phyloP scores from a whole-genome alignment of 306 rosid genomes.

The Mimosa pudica region DNA sequence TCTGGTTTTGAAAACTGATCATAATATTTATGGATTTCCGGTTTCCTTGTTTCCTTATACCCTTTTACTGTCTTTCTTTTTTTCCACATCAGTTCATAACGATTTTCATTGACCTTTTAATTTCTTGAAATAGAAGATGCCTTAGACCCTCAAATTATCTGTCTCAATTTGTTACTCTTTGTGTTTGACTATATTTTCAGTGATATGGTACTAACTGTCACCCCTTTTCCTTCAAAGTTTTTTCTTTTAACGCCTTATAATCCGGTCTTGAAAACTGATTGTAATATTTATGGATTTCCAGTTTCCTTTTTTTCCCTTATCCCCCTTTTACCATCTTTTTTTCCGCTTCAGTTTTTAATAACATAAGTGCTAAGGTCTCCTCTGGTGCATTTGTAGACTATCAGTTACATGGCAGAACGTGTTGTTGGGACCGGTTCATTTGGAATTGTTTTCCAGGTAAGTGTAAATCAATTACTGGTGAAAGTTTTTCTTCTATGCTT shows the following conservation, averaged over 20 bases:
- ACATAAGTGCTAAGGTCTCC: constrained; percentile 21
- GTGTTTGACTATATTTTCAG: not conserved
- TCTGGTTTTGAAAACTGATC: constrained; percentile 22
- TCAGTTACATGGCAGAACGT: constrained; percentile 96
- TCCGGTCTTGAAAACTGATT: constrained; percentile 21
- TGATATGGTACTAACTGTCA: not conserved
- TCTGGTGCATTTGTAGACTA: constrained; percentile 57
- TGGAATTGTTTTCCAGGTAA: constrained; percentile 89
- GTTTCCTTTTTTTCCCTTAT: not conserved
- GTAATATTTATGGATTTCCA: constrained; percentile 6
- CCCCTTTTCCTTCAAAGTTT: not conserved
- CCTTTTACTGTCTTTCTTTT: not conserved
- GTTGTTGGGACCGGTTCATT: constrained; percentile 88
- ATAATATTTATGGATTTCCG: constrained; percentile 7
- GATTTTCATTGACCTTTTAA: constrained; percentile 5
- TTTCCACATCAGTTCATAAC: not conserved
- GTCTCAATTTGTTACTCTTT: not conserved
- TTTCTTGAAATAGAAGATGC: not conserved
- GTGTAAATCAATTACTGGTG: constrained; percentile 19
- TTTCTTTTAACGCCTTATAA: not conserved
- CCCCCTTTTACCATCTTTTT: not conserved
- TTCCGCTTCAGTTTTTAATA: not conserved
- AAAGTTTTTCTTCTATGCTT: not conserved
- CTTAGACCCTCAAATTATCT: constrained; percentile 15
- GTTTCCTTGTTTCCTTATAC: not conserved